A percentile compares a stretch with the other conserved stretches of the same genome.
Conservation (phyloP, 352 stramenopile genomes). For the Globisporangium canariense region DNA sequence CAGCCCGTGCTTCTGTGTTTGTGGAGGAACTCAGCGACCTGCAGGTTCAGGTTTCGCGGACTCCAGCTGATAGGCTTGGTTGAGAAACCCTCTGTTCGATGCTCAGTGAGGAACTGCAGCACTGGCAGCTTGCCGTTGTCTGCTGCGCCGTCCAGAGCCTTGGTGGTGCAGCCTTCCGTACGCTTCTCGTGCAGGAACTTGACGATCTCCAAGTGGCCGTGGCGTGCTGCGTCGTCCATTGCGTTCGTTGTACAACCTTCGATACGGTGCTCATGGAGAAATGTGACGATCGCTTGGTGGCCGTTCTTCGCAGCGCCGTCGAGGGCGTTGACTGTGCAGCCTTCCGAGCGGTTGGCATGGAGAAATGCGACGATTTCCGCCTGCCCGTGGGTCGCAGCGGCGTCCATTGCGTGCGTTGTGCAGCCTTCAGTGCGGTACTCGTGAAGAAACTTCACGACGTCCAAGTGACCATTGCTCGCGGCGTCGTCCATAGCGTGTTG, state of each 20-base stretch:
- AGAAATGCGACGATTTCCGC: conserved; percentile 3
- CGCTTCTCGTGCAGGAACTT: conserved; percentile 7
- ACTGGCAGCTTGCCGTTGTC: conserved; percentile 11
- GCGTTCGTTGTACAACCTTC: conserved; percentile 11
- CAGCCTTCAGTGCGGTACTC: conserved; percentile 6
- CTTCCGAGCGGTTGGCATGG: conserved; percentile 7
- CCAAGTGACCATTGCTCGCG: conserved; percentile 7
- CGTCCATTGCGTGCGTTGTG: conserved; percentile 10
- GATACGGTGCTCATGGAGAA: conserved; percentile 2
- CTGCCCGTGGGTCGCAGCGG: conserved; percentile 4
- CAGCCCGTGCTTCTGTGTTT: conserved; percentile 10
- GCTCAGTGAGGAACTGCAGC: conserved; percentile 4
- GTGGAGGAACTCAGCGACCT: conserved; percentile 10
- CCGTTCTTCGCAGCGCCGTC: conserved; percentile 13
- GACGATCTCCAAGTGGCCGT: conserved; percentile 10
- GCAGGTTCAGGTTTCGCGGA: conserved; percentile 9
- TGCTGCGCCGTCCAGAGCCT: conserved; percentile 11
- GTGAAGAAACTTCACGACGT: conserved; percentile 7
- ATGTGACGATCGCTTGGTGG: conserved; percentile 3
- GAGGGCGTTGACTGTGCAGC: conserved; percentile 5
- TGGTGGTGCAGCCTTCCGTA: conserved; percentile 9
- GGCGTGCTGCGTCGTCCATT: conserved; percentile 10
- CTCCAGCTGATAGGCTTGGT: conserved; percentile 16
- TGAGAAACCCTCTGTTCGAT: conserved; percentile 13
- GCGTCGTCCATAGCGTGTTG: conserved; percentile 11